Conservation (phyloP, 192 early-diverging fungal genomes). For the Phycomyces blakesleeanus region DNA sequence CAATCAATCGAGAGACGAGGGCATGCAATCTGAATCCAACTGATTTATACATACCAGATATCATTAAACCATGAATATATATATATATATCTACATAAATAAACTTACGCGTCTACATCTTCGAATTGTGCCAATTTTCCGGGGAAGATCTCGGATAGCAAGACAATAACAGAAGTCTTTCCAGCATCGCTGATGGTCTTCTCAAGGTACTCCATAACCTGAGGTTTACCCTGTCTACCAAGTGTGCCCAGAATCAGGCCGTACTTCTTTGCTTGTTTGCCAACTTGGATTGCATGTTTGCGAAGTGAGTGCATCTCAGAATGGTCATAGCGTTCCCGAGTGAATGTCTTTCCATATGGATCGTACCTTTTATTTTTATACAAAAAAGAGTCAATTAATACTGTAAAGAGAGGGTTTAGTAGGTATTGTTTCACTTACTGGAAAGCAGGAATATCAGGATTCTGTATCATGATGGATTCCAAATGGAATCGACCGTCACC, state of each 20-base stretch:
- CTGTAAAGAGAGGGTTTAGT: no score
- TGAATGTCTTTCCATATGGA: constrained; percentile 90
- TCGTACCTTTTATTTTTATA: constrained; percentile 85
- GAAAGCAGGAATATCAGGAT: constrained; percentile 85
- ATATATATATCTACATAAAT: neutral
- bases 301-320: constrained; percentile 86
- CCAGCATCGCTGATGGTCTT: constrained; percentile 55
- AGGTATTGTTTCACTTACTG: constrained; percentile 40
- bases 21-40: constrained; percentile 95
- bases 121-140: constrained; percentile 85
- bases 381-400: constrained; percentile 4
- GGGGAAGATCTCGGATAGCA: constrained; percentile 95
- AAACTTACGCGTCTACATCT: constrained; percentile 70
- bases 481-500: constrained; percentile 98
- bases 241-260: constrained; percentile 94
- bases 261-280: constrained; percentile 70
- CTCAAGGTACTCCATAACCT: constrained; percentile 78
- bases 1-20: constrained; percentile 97
- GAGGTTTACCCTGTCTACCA: constrained; percentile 92
- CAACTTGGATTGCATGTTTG: constrained; percentile 75
- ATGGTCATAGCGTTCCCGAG: constrained; percentile 92
- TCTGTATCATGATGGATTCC: constrained; percentile 98
- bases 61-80: neutral
- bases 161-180: constrained; percentile 66
- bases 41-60: no score